phyloP scores from a whole-genome alignment of 2,329 filamentous ascomycete genomes.

The Neoarthrinium moseri region DNA sequence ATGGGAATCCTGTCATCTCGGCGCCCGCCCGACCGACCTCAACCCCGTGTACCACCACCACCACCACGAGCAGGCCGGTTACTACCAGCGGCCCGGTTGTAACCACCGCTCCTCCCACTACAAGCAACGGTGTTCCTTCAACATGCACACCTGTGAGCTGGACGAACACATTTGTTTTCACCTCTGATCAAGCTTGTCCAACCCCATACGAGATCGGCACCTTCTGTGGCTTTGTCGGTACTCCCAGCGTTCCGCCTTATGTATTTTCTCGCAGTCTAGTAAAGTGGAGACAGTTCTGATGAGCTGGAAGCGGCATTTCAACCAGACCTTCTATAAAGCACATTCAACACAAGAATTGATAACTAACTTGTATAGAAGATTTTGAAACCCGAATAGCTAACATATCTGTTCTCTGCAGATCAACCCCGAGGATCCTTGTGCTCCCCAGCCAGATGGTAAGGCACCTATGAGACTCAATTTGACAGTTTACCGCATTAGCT shows the following conservation, averaged over 20 bases:
- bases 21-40: not conserved
- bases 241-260: no score
- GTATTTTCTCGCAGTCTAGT: no score
- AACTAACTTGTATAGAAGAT: no score
- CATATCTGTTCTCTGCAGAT: no score
- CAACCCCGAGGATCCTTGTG: slow-evolving; percentile 34
- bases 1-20: not conserved
- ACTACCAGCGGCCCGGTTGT: slow-evolving; percentile 2
- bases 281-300: no score
- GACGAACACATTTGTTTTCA: slow-evolving; percentile 15
- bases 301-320: no score
- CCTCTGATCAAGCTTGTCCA: slow-evolving; percentile 23
- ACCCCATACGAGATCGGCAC: slow-evolving; percentile 28
- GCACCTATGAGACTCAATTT: not conserved
- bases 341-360: no score
- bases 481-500: no score
- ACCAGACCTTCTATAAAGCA: no score
- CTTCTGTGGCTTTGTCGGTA: slow-evolving; percentile 34
- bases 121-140: slow-evolving; percentile 5
- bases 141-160: slow-evolving; percentile 13
- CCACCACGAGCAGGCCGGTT: not conserved
- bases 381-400: no score
- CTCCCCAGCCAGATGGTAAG: slow-evolving; percentile 25
- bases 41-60: not conserved
- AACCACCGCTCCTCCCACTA: not conserved